Evolutionary conservation across 148 eudicot genomes (phyloP), one percentile per base, ranked within the genome.

Genomic region (Salicornia ramosissima): DNA sequence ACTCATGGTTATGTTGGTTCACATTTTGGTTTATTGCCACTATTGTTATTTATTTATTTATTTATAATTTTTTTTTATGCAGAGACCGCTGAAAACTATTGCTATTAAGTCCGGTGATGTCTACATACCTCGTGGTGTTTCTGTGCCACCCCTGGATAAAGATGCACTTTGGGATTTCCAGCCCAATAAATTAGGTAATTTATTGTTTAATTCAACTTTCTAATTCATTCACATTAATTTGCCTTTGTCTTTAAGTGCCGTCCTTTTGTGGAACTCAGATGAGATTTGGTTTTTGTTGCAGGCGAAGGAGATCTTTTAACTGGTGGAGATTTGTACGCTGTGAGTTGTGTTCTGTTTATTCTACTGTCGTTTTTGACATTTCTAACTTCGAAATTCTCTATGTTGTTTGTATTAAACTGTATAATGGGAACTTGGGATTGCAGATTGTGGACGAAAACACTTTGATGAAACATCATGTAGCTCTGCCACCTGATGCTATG

Each of bases 241-340:
- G 46, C 39, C 29, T 30, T 61, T 46, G 11, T 12, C 36, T 25
- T 24, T 19, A 24, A 24, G 16, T 12, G 53, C 2, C 31, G 50
- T 61, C 54, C 46, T 52, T 67, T 45, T 5, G 40, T 53, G 31
- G n/a, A 25, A 42, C 66, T 76, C 57, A 31, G 28, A 42, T 57
- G 45, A 25, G 46, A 36, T 22, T 18, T 62, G 53, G 3, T 74
- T 42, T 42, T 59, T 76, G 54, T 61, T 79, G 45, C 87, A 94
- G 98, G 99, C 58, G 99, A 91, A 78, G 99, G 99, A 8, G 99
- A 91, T 79, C 77, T 79, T 81, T 69, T 95, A 69, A 95, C 97
- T 60, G 96, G 99, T 73, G 99, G 99, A 81, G 99, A 95, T 80
- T 79, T 95, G 43, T 91, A 95, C 85, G 99, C 94, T 56, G 99